phyloP scores from a whole-genome alignment of 306 rosid genomes.

The Begonia fuchsioides region DNA sequence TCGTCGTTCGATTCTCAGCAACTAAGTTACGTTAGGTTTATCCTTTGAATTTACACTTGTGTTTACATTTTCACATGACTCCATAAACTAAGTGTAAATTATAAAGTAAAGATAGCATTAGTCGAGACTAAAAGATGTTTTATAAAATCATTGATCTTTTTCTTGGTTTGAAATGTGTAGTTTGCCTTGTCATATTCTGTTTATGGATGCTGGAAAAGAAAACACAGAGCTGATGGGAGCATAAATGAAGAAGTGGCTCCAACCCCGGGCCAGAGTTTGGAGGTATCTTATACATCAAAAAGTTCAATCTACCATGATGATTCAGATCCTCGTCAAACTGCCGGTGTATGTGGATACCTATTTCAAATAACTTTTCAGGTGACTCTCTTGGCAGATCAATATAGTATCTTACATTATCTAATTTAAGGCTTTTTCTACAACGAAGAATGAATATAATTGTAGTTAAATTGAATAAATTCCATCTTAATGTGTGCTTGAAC shows the following conservation, averaged over 20 bases:
- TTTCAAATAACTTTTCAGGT: conserved; percentile 85
- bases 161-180: conserved; percentile 27
- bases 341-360: conserved; percentile 37
- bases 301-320: conserved; percentile 14
- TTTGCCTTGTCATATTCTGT: conserved; percentile 49
- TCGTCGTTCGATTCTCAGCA: too few relatives aligned
- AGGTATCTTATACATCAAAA: conserved; percentile 24
- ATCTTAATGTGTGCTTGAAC: too few relatives aligned
- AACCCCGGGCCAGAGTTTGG: conserved; percentile 19
- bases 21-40: neutral
- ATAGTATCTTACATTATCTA: too few relatives aligned
- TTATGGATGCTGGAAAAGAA: conserved; percentile 26
- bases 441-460: too few relatives aligned
- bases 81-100: too few relatives aligned
- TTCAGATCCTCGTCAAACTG: conserved; percentile 15
- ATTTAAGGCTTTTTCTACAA: too few relatives aligned
- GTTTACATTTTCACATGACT: too few relatives aligned
- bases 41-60: too few relatives aligned
- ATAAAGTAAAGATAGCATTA: too few relatives aligned
- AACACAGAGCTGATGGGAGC: conserved; percentile 12
- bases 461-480: too few relatives aligned
- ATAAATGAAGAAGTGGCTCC: conserved; percentile 49
- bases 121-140: too few relatives aligned
- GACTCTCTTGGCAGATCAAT: neutral
- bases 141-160: too few relatives aligned